A percentile compares a stretch with the other conserved stretches of the same genome.
Conservation (phyloP, 2,329 filamentous ascomycete genomes). For the Plectosphaerella sp. region DNA sequence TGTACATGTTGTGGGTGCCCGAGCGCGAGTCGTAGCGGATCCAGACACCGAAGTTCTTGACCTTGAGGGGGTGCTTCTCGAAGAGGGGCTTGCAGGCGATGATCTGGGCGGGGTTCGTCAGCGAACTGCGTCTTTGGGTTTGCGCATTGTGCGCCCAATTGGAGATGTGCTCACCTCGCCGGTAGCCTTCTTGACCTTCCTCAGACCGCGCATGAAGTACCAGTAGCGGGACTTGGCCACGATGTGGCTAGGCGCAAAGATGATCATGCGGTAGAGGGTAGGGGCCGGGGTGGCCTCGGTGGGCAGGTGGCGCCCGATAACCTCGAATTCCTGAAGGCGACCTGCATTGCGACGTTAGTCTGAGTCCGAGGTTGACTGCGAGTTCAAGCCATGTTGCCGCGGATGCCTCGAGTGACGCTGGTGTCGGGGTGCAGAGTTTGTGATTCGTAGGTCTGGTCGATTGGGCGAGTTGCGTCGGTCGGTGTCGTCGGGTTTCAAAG, state of each 20-base stretch:
- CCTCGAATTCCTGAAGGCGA: slow-evolving; percentile 99
- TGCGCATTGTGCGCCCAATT: neutral
- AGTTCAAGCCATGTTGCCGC: slow-evolving; percentile 9
- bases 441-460: neutral
- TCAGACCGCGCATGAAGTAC: slow-evolving; percentile 99
- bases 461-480: neutral
- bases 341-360: slow-evolving; percentile 52
- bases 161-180: slow-evolving; percentile 67
- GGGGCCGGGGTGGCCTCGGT: slow-evolving; percentile 95
- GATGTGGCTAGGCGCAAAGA: slow-evolving; percentile 96
- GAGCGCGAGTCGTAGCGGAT: slow-evolving; percentile 99
- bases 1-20: slow-evolving; percentile 99
- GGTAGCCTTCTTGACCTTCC: slow-evolving; percentile 99
- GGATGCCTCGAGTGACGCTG: neutral
- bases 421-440: neutral
- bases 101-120: slow-evolving; percentile 38
- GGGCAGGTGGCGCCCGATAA: slow-evolving; percentile 99
- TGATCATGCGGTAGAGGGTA: slow-evolving; percentile 99
- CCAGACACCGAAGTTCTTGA: slow-evolving; percentile 99
- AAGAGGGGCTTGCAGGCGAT: slow-evolving; percentile 54
- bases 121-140: neutral
- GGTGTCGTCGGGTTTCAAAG: no score
- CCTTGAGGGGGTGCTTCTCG: slow-evolving; percentile 98
- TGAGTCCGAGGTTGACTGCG: slow-evolving; percentile 2
- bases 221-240: slow-evolving; percentile 99